Conservation (phyloP, 352 stramenopile species). For the Pythium plurisporium region DNA sequence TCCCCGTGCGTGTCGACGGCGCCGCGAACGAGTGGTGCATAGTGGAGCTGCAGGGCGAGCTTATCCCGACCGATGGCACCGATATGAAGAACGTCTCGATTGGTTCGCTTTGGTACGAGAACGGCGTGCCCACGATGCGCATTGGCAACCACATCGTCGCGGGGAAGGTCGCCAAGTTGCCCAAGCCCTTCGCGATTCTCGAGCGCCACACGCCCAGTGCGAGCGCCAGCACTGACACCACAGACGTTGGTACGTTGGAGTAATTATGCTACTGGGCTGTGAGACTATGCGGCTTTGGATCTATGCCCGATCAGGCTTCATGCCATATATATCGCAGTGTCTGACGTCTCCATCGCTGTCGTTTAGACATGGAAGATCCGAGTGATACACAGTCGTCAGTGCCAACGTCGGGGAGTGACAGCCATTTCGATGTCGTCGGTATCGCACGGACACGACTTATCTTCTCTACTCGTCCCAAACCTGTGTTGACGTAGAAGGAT, state of each 20-base stretch:
- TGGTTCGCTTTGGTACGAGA: slow-evolving; percentile 57
- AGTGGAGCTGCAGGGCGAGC: slow-evolving; percentile 77
- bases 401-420: neutral
- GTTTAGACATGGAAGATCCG: slow-evolving; percentile 11
- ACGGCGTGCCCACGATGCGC: slow-evolving; percentile 68
- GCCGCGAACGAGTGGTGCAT: slow-evolving; percentile 74
- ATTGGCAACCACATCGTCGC: slow-evolving; percentile 82
- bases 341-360: no score
- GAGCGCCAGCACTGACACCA: neutral
- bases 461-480: slow-evolving; percentile 73
- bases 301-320: neutral
- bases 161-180: slow-evolving; percentile 63
- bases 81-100: slow-evolving; percentile 48
- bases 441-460: slow-evolving; percentile 74
- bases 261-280: neutral
- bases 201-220: slow-evolving; percentile 30
- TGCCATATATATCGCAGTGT: no score
- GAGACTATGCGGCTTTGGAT: neutral
- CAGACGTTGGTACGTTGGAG: slow-evolving; percentile 2
- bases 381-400: neutral
- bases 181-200: slow-evolving; percentile 75
- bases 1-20: slow-evolving; percentile 60
- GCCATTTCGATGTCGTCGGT: slow-evolving; percentile 70
- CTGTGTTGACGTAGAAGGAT: slow-evolving; percentile 38
- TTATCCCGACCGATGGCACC: slow-evolving; percentile 38